phyloP scores from a whole-genome alignment of 1,284 basidiomycete species.

The Puccinia horiana region DNA sequence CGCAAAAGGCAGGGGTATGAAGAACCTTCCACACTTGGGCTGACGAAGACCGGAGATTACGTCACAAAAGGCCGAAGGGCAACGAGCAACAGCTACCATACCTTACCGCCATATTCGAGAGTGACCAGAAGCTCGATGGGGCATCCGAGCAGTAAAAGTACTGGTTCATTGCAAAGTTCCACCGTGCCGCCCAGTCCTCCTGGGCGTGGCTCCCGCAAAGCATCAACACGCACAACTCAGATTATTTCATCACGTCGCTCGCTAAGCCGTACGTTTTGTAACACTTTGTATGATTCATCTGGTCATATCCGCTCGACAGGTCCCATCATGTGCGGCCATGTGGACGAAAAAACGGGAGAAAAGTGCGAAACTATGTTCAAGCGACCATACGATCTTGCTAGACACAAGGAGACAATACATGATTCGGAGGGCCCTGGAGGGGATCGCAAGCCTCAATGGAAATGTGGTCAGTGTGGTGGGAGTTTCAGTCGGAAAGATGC shows the following conservation, averaged over 20 bases:
- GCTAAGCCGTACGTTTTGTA: neutral
- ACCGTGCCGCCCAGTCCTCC: neutral
- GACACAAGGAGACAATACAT: constrained; percentile 48
- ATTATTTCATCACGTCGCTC: neutral
- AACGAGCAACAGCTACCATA: neutral
- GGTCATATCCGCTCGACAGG: neutral
- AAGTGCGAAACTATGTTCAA: constrained; percentile 41
- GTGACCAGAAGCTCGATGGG: constrained; percentile 3
- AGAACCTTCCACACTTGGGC: neutral
- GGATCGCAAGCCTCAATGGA: constrained; percentile 42
- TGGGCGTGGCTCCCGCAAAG: constrained; percentile 1
- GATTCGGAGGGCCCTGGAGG: constrained; percentile 33
- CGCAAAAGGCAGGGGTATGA: neutral
- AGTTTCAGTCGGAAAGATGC: constrained; percentile 42
- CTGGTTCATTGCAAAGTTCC: too few relatives aligned
- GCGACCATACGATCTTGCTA: constrained; percentile 42
- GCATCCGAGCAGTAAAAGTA: neutral
- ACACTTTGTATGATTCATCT: constrained; percentile 3
- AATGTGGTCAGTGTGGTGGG: constrained; percentile 33
- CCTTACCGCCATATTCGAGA: neutral
- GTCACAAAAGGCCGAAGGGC: constrained; percentile 4
- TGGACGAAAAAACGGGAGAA: constrained; percentile 27
- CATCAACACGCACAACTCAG: neutral
- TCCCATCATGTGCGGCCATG: constrained; percentile 32
- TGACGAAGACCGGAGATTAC: neutral